Base-by-base conservation (phyloP, 1,284 basidiomycete species). In the Pulveroboletus sp. region DNA sequence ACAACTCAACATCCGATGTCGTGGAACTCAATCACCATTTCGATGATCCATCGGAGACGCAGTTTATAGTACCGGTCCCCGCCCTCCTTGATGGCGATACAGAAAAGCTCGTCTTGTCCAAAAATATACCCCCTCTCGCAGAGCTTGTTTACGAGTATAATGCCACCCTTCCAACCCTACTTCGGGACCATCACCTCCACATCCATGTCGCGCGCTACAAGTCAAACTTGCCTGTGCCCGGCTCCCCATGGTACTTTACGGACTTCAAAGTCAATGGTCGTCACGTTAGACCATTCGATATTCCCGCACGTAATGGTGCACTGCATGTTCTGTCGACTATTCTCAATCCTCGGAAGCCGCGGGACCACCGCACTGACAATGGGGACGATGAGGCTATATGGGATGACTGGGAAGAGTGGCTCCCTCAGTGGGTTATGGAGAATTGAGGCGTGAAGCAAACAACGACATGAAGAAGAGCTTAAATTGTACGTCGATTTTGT, bases 341-440 rank as follows among this genome's bases (percentile, higher is more conserved):
- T 25, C 74, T 88, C 39, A 77, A 81, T 65, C 85, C 86, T 38
- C 72, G 71, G 26, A 67, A 67, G 15, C 66, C 56, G 20, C 50
- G 29, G 33, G 47, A 54, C 33, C 54, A 74, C 57, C 69, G 71
- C 59, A 24, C 12, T 5, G 28, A 22, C n/a, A 24, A 64, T 31
- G 62, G 65, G 35, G 64, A 74, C 2, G 28, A 29, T 17, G 22
- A 38, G 62, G 67, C 43, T 22, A 72, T 74, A 8, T 88, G 84
- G 84, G 75, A 79, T 31, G 77, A 81, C 59, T 88, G 87, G 87
- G 82, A 87, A 70, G 77, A 82, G 48, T 83, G 76, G 78, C 64
- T 79, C 46, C 70, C 71, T 24, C 65, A 63, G 36, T 79, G 77
- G 77, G 78, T 74, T 9, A 57, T 54, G 48, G 66, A 72, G 47